Conservation (phyloP, 805 yeast genomes). For the Kuraishia hungarica region DNA sequence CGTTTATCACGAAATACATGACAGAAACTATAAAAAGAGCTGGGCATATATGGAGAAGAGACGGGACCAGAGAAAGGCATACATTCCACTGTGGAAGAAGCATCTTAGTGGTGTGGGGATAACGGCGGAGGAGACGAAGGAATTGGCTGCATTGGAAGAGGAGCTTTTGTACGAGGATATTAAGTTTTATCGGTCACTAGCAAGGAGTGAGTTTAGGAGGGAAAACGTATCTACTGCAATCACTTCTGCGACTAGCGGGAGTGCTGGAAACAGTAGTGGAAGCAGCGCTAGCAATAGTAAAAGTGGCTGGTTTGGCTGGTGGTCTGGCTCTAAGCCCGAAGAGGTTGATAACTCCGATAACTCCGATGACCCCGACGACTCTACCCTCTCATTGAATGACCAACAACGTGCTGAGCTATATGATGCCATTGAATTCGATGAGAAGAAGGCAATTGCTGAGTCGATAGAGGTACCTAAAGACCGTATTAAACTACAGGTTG, state of each 20-base stretch:
- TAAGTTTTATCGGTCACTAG: conserved; percentile 74
- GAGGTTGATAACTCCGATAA: conserved; percentile 11
- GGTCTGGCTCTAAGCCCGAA: conserved; percentile 28
- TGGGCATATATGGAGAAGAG: conserved; percentile 76
- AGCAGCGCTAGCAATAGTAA: conserved; percentile 7
- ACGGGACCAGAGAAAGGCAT: conserved; percentile 62
- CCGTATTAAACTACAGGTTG: conserved; percentile 55
- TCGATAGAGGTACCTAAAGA: conserved; percentile 66
- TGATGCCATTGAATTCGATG: conserved; percentile 90
- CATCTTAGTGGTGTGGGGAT: conserved; percentile 33
- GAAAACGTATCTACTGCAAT: conserved; percentile 29
- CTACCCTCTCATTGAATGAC: conserved; percentile 51
- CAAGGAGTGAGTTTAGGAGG: conserved; percentile 56
- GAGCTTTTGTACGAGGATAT: conserved; percentile 69
- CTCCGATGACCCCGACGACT: neutral
- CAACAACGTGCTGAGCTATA: conserved; percentile 86
- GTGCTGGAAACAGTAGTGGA: conserved; percentile 4
- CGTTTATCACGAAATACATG: conserved; percentile 73
- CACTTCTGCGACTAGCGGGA: conserved; percentile 9
- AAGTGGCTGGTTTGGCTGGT: conserved; percentile 66
- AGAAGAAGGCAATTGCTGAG: conserved; percentile 39
- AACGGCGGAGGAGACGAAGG: conserved; percentile 20
- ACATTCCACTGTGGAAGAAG: conserved; percentile 59
- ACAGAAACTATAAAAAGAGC: conserved; percentile 71
- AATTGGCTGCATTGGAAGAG: conserved; percentile 46